Base-by-base conservation (phyloP, 371 early-diverging fungal species). In the Apophysomyces sp. region DNA sequence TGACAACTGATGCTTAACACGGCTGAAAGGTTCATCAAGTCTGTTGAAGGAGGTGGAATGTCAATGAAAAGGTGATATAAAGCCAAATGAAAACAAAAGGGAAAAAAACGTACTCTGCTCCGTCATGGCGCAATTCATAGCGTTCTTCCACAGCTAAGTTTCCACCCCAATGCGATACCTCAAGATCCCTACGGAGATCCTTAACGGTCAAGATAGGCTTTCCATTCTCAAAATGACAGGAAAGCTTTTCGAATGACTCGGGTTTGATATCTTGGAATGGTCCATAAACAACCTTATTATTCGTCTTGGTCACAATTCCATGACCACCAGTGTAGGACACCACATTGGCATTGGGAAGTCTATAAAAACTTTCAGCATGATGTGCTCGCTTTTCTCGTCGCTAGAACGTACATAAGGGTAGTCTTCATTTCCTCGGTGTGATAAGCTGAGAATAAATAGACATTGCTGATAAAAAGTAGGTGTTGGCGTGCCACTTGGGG, bases 91-190 rank as follows among this genome's bases (percentile, higher is more conserved):
- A 21, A 21, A 32, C 27, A 49, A 49, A 28, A 49, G 21, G 52
- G 41, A 54, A 40, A 1, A 12, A 8, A 12, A 62, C 84, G 70
- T 85, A 91, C 89, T 73, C 62, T 16, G 99, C 94, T 32, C 94
- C 97, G 28, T 83, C 82, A 73, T 95, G 90, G 52, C 84, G 86
- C 52, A 98, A 61, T 41, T 85, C 85, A 65, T 86, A 92, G 72
- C 90, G 85, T 65, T 98, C 99, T 59, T 92, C 89, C 11, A 97
- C 87, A 15, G 86, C 88, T 53, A 96, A 69, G 60, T 90, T 90
- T 54, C 83, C 81, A 29, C 89, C 92, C 92, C 93, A 93, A 67
- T 95, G 95, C 63, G 93, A 92, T 30, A 98, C 75, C 68, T 92
- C 87, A 27, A 96, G 67, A 55, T 94, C 91, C 39, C 94, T 87